Conservation (phyloP, 129 eudicot genomes). For the Tagetes patula region DNA sequence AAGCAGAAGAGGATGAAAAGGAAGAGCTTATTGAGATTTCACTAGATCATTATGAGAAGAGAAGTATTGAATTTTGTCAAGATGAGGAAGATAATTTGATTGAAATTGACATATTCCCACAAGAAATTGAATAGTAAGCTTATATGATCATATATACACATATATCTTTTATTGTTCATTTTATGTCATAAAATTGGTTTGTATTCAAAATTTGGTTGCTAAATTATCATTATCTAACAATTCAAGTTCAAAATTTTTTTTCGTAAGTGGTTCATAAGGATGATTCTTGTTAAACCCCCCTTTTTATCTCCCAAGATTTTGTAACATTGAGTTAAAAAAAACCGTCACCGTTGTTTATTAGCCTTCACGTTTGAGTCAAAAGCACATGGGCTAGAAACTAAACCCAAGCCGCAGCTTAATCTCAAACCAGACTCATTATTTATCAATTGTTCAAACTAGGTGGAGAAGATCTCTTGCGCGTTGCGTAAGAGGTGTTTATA, state of each 20-base stretch:
- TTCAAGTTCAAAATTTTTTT: neutral
- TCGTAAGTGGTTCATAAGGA: neutral
- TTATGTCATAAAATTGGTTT: neutral
- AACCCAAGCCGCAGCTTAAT: no score
- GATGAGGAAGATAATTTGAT: slow-evolving; percentile 81
- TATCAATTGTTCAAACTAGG: no score
- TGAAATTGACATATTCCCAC: slow-evolving; percentile 64
- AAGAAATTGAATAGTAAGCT: slow-evolving; percentile 26
- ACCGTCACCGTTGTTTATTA: no score
- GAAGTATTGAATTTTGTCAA: slow-evolving; percentile 28
- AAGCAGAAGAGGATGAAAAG: slow-evolving; percentile 46
- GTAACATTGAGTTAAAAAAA: no score
- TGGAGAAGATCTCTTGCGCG: no score
- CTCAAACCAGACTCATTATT: no score
- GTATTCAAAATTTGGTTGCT: neutral
- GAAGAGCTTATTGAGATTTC: slow-evolving; percentile 84
- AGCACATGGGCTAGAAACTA: no score
- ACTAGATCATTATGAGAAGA: slow-evolving; percentile 44
- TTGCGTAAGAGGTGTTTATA: no score
- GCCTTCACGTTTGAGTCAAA: no score
- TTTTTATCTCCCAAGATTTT: no score
- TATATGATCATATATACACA: neutral
- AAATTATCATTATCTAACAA: neutral
- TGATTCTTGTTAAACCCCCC: neutral
- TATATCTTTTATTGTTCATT: neutral